Conservation (phyloP, 257 asterid species). For the Solanum peruvianum region DNA sequence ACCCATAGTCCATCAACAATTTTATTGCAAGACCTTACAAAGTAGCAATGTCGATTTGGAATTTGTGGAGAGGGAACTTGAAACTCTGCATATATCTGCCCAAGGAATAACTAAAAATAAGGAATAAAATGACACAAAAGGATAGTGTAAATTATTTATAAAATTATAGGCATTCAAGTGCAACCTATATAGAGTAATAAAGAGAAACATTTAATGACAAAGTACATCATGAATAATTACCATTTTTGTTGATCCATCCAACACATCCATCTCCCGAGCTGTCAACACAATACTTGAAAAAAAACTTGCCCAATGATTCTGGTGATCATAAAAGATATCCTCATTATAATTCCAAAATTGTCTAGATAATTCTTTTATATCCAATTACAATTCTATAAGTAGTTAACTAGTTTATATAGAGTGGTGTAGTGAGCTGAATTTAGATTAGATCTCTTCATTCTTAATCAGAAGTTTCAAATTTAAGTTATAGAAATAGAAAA, state of each 20-base stretch:
- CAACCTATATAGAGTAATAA: background rate
- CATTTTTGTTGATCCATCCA: constrained; percentile 26
- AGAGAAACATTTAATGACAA: background rate
- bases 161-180: background rate
- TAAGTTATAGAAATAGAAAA: background rate
- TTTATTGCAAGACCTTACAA: constrained; percentile 23
- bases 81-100: constrained; percentile 40
- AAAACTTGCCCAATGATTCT: constrained; percentile 35
- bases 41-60: constrained; percentile 34
- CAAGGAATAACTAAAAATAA: too few relatives aligned
- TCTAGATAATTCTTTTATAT: background rate
- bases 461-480: background rate
- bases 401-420: background rate
- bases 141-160: background rate
- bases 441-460: background rate
- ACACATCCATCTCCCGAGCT: constrained; percentile 12
- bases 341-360: background rate
- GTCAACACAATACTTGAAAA: constrained; percentile 30
- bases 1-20: constrained; percentile 32
- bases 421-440: background rate
- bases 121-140: background rate
- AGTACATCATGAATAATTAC: constrained; percentile 3
- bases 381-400: background rate
- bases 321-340: background rate
- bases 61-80: constrained; percentile 38